Percentiles rank a stretch among this genome's conserved stretches.
phyloP scores from a whole-genome alignment of 169 alveolate genomes.

The Babesia divergens region DNA sequence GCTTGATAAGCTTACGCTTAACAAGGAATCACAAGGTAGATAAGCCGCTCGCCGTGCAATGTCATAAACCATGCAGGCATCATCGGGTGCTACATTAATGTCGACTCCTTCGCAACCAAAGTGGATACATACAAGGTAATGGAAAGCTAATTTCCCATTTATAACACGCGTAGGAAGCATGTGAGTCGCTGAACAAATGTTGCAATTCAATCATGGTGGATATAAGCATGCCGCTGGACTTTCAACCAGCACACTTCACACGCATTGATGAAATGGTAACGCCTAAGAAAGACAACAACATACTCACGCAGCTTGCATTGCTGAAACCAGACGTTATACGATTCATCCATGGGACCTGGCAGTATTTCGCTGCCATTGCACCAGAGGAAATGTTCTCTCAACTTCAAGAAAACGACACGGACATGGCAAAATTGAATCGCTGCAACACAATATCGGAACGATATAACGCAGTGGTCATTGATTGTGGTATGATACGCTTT shows the following conservation, averaged over 20 bases:
- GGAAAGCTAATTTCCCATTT: not conserved
- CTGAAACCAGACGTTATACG: slow-evolving; percentile 5
- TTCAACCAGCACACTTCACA: not conserved
- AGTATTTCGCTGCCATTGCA: not conserved
- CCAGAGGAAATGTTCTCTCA: not conserved
- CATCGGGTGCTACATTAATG: slow-evolving; percentile 41
- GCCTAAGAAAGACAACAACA: not conserved
- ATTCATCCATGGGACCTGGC: not conserved
- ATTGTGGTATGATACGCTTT: slow-evolving; percentile 26
- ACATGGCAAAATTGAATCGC: not conserved
- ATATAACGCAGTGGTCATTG: slow-evolving; percentile 35
- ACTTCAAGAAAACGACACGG: not conserved
- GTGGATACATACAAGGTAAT: not conserved
- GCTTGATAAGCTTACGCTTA: slow-evolving; percentile 3
- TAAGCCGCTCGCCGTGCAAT: not conserved
- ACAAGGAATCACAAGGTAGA: slow-evolving; percentile 1
- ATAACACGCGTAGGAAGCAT: slow-evolving; percentile 1
- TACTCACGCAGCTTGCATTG: not conserved
- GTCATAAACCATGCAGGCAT: not conserved
- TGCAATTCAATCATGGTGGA: slow-evolving; percentile 30
- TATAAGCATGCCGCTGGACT: not conserved
- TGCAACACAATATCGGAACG: slow-evolving; percentile 19
- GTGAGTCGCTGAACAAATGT: slow-evolving; percentile 10
- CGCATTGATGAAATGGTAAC: slow-evolving; percentile 23
- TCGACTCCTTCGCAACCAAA: not conserved